These are phyloP conservation scores for Neonectria faginata DNA, from an alignment of 2,329 filamentous ascomycete species.

Conservation along the genomic window DNA sequence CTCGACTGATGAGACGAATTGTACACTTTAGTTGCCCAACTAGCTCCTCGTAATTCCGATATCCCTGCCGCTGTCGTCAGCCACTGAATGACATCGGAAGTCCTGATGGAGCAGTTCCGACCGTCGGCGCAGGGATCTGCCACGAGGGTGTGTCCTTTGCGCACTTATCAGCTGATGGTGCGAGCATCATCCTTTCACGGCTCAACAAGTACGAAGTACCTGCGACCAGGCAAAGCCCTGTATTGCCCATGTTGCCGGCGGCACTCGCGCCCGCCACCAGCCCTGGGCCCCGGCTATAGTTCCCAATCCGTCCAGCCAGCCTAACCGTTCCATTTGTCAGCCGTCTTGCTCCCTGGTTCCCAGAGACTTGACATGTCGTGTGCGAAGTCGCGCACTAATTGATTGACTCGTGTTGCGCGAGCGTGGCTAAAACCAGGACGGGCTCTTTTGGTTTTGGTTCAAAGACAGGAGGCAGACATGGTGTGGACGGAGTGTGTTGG, in stretches of 20 bases:
- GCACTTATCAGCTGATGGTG: slow-evolving; percentile 39
- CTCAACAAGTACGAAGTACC: slow-evolving; percentile 30
- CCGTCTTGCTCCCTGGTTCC: slow-evolving; percentile 19
- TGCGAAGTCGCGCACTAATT: slow-evolving; percentile 21
- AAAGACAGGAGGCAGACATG: slow-evolving; percentile 13
- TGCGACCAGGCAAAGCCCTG: slow-evolving; percentile 33
- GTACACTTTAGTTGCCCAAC: slow-evolving; percentile 16
- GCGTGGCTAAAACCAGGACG: slow-evolving; percentile 19
- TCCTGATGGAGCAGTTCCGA: slow-evolving; percentile 46
- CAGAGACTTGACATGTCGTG: slow-evolving; percentile 18
- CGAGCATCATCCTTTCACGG: slow-evolving; percentile 39
- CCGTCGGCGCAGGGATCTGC: slow-evolving; percentile 38
- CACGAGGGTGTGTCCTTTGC: slow-evolving; percentile 37
- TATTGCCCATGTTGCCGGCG: slow-evolving; percentile 38
- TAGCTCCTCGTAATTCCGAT: slow-evolving; percentile 30
- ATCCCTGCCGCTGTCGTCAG: slow-evolving; percentile 36
- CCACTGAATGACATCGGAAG: slow-evolving; percentile 38
- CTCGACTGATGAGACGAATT: slow-evolving; percentile 6
- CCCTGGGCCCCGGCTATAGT: slow-evolving; percentile 36
- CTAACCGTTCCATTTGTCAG: slow-evolving; percentile 43
- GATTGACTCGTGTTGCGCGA: slow-evolving; percentile 29
- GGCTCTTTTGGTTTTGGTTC: slow-evolving; percentile 19
- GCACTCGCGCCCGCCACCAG: slow-evolving; percentile 39
- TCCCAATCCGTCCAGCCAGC: slow-evolving; percentile 39
- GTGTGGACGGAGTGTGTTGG: slow-evolving; percentile 25